phyloP scores from a whole-genome alignment of 73 alveolate species.

The Paramecium tetraurelia region DNA sequence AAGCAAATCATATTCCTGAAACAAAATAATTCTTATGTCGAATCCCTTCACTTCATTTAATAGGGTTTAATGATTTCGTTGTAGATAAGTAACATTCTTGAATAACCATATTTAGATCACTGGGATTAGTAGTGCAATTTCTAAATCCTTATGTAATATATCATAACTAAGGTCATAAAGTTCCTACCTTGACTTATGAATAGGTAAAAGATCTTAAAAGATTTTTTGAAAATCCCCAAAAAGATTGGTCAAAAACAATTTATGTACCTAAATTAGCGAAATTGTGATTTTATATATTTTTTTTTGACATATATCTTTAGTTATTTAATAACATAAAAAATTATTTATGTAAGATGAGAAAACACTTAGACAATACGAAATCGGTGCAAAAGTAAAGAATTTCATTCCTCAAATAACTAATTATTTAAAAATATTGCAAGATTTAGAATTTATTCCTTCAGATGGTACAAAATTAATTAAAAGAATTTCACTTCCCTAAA shows the following conservation, averaged over 20 bases:
- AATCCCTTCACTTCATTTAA: slow-evolving; percentile 27
- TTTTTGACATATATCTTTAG: neutral
- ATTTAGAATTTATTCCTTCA: neutral
- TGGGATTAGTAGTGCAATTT: neutral
- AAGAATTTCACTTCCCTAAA: neutral
- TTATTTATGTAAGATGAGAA: neutral
- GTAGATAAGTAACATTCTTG: neutral
- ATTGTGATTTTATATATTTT: neutral
- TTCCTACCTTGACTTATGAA: slow-evolving; percentile 26
- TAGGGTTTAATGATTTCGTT: slow-evolving; percentile 29
- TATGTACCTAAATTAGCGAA: slow-evolving; percentile 9
- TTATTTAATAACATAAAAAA: neutral
- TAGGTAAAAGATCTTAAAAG: neutral
- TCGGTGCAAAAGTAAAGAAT: neutral
- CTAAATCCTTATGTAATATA: slow-evolving; percentile 16
- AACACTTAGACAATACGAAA: neutral
- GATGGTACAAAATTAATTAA: neutral
- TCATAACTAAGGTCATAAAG: slow-evolving; percentile 37
- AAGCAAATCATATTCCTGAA: neutral
- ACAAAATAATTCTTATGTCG: neutral
- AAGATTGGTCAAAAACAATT: slow-evolving; percentile 25
- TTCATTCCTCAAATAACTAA: neutral
- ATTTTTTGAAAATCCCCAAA: neutral
- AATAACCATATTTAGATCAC: neutral
- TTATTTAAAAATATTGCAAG: neutral